Evolutionary conservation across 371 early-diverging fungal genomes (phyloP).

Genomic region (Choanephora cucurbitarum): DNA sequence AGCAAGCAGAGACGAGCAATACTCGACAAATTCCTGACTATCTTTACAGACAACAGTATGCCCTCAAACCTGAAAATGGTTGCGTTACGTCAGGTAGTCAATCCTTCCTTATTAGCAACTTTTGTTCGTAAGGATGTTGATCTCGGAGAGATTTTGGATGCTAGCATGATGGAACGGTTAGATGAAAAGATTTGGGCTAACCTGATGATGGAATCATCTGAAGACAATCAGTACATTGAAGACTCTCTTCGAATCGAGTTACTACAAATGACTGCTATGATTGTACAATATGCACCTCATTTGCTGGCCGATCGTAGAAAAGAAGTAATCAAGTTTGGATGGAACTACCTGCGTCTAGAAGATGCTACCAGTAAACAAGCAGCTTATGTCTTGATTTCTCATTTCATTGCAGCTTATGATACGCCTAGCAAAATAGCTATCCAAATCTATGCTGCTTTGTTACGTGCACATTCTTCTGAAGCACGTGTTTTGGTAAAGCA

Average conservation of each 20-base stretch:
- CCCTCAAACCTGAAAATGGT: conserved; percentile 64
- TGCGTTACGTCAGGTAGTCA: conserved; percentile 73
- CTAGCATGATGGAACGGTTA: conserved; percentile 66
- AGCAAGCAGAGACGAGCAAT: conserved; percentile 63
- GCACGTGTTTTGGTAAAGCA: conserved; percentile 84
- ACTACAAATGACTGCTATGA: conserved; percentile 88
- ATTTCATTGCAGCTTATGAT: conserved; percentile 90
- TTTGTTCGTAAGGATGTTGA: conserved; percentile 55
- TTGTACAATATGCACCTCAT: conserved; percentile 82
- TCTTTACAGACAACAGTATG: conserved; percentile 50
- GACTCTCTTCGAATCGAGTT: conserved; percentile 86
- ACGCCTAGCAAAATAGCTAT: conserved; percentile 91
- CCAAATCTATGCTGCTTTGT: conserved; percentile 87
- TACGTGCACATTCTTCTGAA: conserved; percentile 88
- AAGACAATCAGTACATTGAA: conserved; percentile 57
- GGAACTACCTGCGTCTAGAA: conserved; percentile 87
- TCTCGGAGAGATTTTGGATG: conserved; percentile 61
- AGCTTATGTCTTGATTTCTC: conserved; percentile 89
- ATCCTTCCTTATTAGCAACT: conserved; percentile 74
- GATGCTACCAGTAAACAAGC: conserved; percentile 95
- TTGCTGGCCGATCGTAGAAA: conserved; percentile 82
- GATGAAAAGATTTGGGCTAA: conserved; percentile 76
- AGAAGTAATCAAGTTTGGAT: conserved; percentile 94
- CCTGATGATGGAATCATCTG: conserved; percentile 54
- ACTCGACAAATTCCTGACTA: conserved; percentile 68